phyloP scores from a whole-genome alignment of 441 rosid genomes.

The Adansonia madagascariensis region DNA sequence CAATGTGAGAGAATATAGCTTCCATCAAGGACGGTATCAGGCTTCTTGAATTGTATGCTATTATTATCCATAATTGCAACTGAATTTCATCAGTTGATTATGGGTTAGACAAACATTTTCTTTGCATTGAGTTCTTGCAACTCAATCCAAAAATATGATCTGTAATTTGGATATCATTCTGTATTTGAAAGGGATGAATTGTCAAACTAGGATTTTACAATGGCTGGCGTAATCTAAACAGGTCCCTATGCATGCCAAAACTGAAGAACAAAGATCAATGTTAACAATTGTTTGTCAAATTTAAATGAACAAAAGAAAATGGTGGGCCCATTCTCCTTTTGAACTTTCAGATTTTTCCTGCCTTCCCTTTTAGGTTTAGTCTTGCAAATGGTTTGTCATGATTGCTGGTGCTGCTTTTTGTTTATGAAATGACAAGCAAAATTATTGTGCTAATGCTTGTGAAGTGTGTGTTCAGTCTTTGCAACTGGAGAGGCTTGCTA shows the following conservation, averaged over 20 bases:
- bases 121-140: conserved; percentile 13
- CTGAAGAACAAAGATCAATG: not conserved
- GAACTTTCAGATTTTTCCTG: not conserved
- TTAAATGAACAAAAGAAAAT: conserved; percentile 3
- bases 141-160: not conserved
- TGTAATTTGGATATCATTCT: conserved; percentile 6
- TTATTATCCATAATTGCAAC: conserved; percentile 2
- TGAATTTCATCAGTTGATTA: conserved; percentile 10
- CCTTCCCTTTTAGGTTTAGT: conserved; percentile 28
- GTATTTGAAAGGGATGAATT: not conserved
- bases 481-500: conserved; percentile 91
- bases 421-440: conserved; percentile 24
- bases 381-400: conserved; percentile 20
- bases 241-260: not conserved
- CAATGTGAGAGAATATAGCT: conserved; percentile 8
- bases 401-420: conserved; percentile 32
- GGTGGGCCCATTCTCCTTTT: not conserved
- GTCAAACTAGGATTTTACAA: conserved; percentile 1
- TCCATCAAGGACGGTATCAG: not conserved
- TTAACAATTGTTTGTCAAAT: not conserved
- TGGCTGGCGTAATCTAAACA: conserved; percentile 18
- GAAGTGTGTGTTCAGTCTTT: conserved; percentile 64
- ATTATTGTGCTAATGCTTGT: conserved; percentile 34
- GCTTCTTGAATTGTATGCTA: conserved; percentile 1
- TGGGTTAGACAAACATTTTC: not conserved